Base-by-base conservation (phyloP, 2,329 filamentous ascomycete species). In the Verticillium albo-atrum region DNA sequence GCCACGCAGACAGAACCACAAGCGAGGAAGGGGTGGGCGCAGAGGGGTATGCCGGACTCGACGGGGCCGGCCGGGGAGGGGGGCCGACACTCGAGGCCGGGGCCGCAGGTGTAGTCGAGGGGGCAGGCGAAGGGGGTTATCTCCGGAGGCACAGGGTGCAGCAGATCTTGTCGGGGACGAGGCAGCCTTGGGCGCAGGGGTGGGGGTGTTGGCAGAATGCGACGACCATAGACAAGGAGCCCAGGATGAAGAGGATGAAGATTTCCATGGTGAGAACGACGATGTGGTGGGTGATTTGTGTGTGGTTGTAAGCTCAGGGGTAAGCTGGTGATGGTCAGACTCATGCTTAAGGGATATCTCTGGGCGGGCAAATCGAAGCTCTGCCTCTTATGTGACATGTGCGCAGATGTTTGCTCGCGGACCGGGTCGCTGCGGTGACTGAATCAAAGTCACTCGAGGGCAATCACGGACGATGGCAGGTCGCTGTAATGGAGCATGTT, bases 1-100 rank as follows among this genome's bases (percentile, higher is more conserved):
- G 58, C 25, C 20, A 55, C 30, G 42, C 58, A 59, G 34, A 12
- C 15, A 17, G 37, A 7, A 15, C n/a, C 30, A 50, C 60, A 61
- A 47, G 60, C 6, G 50, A 47, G 9, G 2, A 55, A 51, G 32
- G 17, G 26, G 30, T 27, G 28, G 6, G 56, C 53, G 23, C 59
- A 61, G 42, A 56, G 28, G 32, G 53, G 50, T 10, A 32, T 14
- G 55, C 32, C 27, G 30, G 37, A 23, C 26, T 34, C 28, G 20
- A 23, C n/a, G 10, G 26, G 55, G 4, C 17, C 26, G 1, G 20
- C 35, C 15, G 26, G 37, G 14, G 12, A 30, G 3, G 55, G 55
- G 4, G 26, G 37, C 12, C 55, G 26, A 27, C 27, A 51, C 26
- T 51, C 37, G 7, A 25, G 27, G 55, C 23, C 27, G 15, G 23